A percentile compares a stretch with the other conserved stretches of the same genome.
Conservation (phyloP, 2,329 filamentous ascomycete species). For the Microdochium nivale region DNA sequence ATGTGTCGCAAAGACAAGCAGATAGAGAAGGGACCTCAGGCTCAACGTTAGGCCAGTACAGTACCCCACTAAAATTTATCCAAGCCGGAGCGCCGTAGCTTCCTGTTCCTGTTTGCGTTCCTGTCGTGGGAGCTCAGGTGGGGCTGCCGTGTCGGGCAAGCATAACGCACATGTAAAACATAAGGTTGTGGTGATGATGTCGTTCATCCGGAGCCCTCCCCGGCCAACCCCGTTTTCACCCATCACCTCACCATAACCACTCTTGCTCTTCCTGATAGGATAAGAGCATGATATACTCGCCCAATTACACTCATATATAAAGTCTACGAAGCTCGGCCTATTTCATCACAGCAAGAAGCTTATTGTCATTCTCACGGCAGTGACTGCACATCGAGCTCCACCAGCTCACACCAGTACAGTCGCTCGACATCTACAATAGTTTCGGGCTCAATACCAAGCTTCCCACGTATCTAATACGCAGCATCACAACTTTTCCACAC, state of each 20-base stretch:
- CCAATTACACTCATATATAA: no score
- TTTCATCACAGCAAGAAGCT: no score
- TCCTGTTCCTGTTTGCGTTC: background rate
- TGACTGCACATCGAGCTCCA: background rate
- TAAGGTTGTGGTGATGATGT: background rate
- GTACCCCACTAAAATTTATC: background rate
- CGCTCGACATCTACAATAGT: background rate
- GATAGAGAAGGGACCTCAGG: background rate
- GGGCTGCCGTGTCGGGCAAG: background rate
- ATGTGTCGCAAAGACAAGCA: background rate
- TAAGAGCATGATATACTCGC: no score
- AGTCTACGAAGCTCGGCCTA: no score
- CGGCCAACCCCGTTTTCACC: background rate
- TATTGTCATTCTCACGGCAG: background rate
- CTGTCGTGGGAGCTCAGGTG: no score
- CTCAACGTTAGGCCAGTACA: background rate
- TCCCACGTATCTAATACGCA: conserved; percentile 2
- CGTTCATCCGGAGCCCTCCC: background rate
- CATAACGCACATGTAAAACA: background rate
- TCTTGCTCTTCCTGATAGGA: no score
- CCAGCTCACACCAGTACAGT: background rate
- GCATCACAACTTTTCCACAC: conserved; percentile 8
- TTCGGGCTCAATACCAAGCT: background rate
- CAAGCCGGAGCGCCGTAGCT: background rate
- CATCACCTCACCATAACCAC: no score